Conservation (phyloP, 768 basidiomycete genomes). For the Coprinopsis marcescibilis region DNA sequence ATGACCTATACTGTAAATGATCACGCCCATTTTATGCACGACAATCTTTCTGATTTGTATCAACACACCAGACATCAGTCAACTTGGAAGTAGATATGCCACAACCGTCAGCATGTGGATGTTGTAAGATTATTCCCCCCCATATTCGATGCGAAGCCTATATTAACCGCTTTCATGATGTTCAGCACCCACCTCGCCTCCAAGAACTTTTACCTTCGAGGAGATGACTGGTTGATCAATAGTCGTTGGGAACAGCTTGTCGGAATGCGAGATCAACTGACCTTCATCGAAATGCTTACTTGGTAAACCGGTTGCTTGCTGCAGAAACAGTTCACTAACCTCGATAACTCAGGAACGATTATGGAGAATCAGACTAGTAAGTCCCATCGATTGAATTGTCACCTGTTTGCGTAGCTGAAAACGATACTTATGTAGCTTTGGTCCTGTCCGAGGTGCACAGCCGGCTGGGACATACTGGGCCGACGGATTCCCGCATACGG, state of each 20-base stretch:
- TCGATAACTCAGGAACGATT: constrained; percentile 52
- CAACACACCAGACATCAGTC: constrained; percentile 30
- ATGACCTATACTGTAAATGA: constrained; percentile 43
- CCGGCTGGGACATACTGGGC: constrained; percentile 41
- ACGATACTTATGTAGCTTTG: constrained; percentile 32
- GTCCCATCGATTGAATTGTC: constrained; percentile 7
- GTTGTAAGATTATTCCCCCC: constrained; percentile 29
- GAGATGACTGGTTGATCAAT: constrained; percentile 63
- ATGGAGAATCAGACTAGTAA: constrained; percentile 70
- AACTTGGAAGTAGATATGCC: constrained; percentile 38
- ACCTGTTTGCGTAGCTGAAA: neutral
- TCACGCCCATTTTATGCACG: too few relatives aligned
- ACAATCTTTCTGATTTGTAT: constrained; percentile 1
- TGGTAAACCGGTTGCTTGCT: constrained; percentile 35
- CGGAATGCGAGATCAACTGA: constrained; percentile 43
- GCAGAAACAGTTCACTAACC: neutral
- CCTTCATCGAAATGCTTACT: constrained; percentile 62
- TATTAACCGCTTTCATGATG: neutral
- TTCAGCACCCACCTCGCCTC: constrained; percentile 46
- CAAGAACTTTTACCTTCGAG: constrained; percentile 62
- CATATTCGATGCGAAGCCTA: neutral
- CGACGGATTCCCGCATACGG: constrained; percentile 38
- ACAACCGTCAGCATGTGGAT: constrained; percentile 44
- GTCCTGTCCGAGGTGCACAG: constrained; percentile 50
- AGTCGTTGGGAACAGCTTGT: constrained; percentile 70